phyloP scores from a whole-genome alignment of 208 protist species.

The Leishmania major region DNA sequence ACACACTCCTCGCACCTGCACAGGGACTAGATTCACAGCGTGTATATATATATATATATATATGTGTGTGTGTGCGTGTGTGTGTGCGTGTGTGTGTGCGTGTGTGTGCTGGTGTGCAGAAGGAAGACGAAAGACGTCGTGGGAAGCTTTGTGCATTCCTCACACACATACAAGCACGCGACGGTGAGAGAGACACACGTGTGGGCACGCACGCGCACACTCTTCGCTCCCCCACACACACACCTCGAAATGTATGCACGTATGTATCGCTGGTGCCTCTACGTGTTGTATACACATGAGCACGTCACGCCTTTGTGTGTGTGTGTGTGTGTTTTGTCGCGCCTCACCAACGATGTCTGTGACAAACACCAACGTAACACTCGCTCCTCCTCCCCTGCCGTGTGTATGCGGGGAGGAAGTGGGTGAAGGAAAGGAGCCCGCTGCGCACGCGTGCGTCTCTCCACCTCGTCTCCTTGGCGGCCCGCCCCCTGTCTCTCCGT shows the following conservation, averaged over 20 bases:
- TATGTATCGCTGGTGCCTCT: constrained; percentile 7
- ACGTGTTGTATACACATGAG: neutral
- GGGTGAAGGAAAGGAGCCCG: neutral
- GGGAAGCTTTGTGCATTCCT: neutral
- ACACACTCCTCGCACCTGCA: neutral
- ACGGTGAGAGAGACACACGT: neutral
- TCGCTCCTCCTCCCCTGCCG: neutral
- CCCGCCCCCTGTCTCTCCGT: neutral
- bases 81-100: neutral
- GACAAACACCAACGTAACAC: neutral
- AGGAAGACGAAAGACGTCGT: neutral
- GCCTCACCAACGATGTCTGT: neutral
- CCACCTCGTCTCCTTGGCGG: neutral
- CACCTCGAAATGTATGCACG: neutral
- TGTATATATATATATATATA: neutral
- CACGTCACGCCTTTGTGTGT: neutral
- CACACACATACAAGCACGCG: neutral
- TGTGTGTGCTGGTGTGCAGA: neutral
- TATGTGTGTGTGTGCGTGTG: no score
- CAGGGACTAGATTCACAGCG: neutral
- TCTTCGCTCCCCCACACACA: neutral
- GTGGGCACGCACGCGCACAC: neutral
- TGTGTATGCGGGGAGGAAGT: neutral
- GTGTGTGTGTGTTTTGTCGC: neutral
- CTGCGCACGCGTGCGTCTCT: neutral